Conservation (phyloP, 2,329 filamentous ascomycete species). For the Lasiodiplodia sp. region DNA sequence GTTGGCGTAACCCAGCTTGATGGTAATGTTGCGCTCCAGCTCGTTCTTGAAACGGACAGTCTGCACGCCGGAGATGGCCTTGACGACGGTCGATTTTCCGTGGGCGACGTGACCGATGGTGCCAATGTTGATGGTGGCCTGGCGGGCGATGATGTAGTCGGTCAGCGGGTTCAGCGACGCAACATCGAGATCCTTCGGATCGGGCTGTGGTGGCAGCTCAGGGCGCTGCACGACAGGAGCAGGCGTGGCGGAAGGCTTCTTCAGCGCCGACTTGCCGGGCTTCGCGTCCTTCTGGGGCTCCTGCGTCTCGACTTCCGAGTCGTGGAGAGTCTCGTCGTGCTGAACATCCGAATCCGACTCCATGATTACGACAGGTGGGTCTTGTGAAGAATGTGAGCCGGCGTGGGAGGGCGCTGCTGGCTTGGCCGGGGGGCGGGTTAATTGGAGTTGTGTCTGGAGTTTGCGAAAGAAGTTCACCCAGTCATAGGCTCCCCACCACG, state of each 20-base stretch:
- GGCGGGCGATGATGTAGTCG: slow-evolving; percentile 94
- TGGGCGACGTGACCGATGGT: slow-evolving; percentile 99
- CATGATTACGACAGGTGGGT: slow-evolving; percentile 40
- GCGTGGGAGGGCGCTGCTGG: slow-evolving; percentile 6
- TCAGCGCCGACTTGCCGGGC: slow-evolving; percentile 77
- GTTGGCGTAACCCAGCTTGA: slow-evolving; percentile 99
- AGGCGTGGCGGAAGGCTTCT: slow-evolving; percentile 70
- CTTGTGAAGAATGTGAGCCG: background rate
- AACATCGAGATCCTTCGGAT: slow-evolving; percentile 88
- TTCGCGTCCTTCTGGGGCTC: slow-evolving; percentile 49
- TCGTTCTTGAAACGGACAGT: slow-evolving; percentile 99
- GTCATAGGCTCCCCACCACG: slow-evolving; percentile 24
- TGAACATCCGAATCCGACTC: slow-evolving; percentile 51
- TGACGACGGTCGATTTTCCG: slow-evolving; percentile 98
- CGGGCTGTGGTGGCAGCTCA: slow-evolving; percentile 85
- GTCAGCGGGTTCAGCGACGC: slow-evolving; percentile 82
- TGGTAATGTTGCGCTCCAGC: slow-evolving; percentile 98
- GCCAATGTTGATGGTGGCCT: slow-evolving; percentile 98
- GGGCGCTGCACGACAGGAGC: slow-evolving; percentile 64
- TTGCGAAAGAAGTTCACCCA: slow-evolving; percentile 27
- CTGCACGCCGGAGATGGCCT: slow-evolving; percentile 98
- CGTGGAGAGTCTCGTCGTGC: slow-evolving; percentile 59
- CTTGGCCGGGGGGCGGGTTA: slow-evolving; percentile 14
- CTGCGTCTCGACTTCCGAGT: slow-evolving; percentile 78
- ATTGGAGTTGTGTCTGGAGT: slow-evolving; percentile 13